Base-by-base conservation (phyloP, 1,139 yeast species). In the Nakaseomyces nivariensis region DNA sequence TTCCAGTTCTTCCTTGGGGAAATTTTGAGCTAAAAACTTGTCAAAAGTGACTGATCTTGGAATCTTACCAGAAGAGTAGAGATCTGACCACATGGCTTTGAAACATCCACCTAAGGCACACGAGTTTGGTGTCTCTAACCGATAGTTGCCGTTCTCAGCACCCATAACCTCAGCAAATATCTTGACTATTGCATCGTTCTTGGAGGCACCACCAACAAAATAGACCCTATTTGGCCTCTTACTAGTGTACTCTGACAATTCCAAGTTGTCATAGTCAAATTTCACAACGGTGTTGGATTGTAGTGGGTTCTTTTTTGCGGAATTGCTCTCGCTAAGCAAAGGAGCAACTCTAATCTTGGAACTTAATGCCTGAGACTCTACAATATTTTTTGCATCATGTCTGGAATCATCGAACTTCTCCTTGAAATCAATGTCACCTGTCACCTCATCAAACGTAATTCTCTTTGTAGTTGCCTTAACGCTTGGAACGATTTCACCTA, bases 71-170 rank as follows among this genome's bases (percentile, higher is more conserved):
- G 51, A 37, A 6, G 48, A 46, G 48, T 60, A 51, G 26, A 52
- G 54, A 62, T 71, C 64, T 49, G 83, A 76, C 86, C 95, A 88
- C 48, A 84, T 74, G 1, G 96, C 95, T 63, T 86, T 85, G 67
- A 77, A 85, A 42, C 95, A 95, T 4, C 96, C 96, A n/a, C 97
- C 97, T 46, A 86, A 70, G 1, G 96, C 97, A 74, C 97, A 89
- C 1, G 96, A 95, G 67, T 89, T 89, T 5, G 92, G 81, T 46
- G 87, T 78, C 60, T 86, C 92, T 31, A 84, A 83, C 55, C 80
- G 78, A 65, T 69, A 87, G 51, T 84, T 80, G 2, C 92, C 94
- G 22, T 76, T 71, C 2, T 61, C 53, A 8, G 78, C 75, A 4
- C 90, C 89, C 40, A 89, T 67, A 6, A 89, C 82, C 11, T 82